These are phyloP conservation scores for Quercus phellos DNA, from an alignment of 331 rosid species.

Conservation along the genomic window DNA sequence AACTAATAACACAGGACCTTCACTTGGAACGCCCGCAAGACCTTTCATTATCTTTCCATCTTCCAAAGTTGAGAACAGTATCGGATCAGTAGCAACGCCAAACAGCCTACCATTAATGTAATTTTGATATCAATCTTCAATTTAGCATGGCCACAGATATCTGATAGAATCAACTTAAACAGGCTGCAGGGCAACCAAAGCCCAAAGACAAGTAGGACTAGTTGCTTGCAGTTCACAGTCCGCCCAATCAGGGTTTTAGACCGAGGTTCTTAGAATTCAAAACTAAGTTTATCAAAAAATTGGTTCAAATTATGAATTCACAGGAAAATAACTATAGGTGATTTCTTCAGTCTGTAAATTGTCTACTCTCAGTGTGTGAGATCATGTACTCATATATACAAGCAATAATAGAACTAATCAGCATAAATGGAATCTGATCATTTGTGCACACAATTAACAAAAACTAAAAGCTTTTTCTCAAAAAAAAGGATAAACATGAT, in stretches of 20 bases:
- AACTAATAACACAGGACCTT: constrained; percentile 83
- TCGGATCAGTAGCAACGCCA: constrained; percentile 47
- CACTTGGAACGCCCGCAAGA: constrained; percentile 77
- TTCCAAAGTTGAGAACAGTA: constrained; percentile 73
- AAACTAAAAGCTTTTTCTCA: not conserved
- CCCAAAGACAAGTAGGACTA: not conserved
- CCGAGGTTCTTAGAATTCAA: not conserved
- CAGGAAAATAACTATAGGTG: not conserved
- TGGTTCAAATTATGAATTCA: not conserved
- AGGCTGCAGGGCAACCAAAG: not conserved
- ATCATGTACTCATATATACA: not conserved
- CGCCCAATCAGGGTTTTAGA: not conserved
- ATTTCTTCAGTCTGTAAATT: not conserved
- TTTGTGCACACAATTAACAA: not conserved
- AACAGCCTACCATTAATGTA: constrained; percentile 40
- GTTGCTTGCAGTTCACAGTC: not conserved
- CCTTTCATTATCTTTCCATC: constrained; percentile 82
- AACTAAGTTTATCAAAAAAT: not conserved
- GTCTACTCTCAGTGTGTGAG: not conserved
- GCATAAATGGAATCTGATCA: not conserved
- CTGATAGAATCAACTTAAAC: not conserved
- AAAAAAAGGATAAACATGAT: not conserved
- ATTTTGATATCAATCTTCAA: constrained; percentile 17
- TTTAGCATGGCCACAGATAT: not conserved
- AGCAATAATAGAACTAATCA: not conserved